Evolutionary conservation across 2,329 filamentous ascomycete species (phyloP), one percentile per base, ranked within the genome.

Genomic region (Graphiopsis chlorocephala): DNA sequence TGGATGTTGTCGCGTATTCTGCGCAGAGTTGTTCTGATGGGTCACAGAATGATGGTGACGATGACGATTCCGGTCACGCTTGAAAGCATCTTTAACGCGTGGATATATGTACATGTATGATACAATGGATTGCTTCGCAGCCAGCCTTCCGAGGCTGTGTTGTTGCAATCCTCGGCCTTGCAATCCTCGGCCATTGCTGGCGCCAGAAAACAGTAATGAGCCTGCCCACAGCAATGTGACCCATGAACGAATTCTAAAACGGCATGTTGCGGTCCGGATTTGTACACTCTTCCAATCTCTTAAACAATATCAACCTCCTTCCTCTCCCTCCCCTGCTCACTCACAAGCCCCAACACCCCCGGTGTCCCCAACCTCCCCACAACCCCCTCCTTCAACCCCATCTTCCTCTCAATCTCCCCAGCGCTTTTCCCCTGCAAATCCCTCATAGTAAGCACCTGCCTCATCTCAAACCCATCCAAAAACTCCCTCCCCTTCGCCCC

Each of bases 381-480:
- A 12, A 74, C 72, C 1, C 76, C 76, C 47, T 65, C 70, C 68
- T 71, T 76, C 69, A 78, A 64, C 29, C 74, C 75, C 63, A 78
- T 61, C 29, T 55, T 66, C 63, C 67, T 65, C 68, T 78, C 76
- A 67, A 78, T 77, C 58, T 74, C 69, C 48, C 53, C 70, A 28
- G 63, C 64, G 45, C 33, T 69, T 67, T 68, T 67, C 1, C 74
- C 72, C 60, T 70, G 68, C 50, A 69, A 58, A 64, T 77, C 75
- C 62, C 76, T 68, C 69, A 75, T 61, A 4, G 69, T 67, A 57
- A 78, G 55, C 6, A 75, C 70, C 66, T 74, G 72, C 72, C 78
- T 70, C 42, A 83, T 72, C 23, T 76, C 73, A 23, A 73, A 75
- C 4, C 78, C 79, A 70, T 83, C 81, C 60, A 82, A 64, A 65